Percentiles rank a stretch among this genome's conserved stretches.
These are phyloP conservation scores for Mortierella sp. DNA, from an alignment of 371 early-diverging fungal species.

Conservation along the genomic window DNA sequence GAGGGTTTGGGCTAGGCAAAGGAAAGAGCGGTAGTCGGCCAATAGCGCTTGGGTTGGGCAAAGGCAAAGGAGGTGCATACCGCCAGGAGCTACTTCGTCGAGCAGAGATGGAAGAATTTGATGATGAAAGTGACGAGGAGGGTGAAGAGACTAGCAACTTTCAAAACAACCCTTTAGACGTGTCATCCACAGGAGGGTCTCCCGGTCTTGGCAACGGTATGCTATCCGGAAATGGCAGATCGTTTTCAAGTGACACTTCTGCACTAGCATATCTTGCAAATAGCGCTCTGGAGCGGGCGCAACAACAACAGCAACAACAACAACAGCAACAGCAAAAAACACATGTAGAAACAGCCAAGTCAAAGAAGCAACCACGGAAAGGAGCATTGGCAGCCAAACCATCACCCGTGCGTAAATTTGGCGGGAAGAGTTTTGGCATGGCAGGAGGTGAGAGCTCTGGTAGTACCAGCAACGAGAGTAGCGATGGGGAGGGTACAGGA, in stretches of 20 bases:
- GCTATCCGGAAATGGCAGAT: slow-evolving; percentile 15
- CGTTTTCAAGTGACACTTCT: slow-evolving; percentile 31
- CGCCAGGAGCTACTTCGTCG: slow-evolving; percentile 43
- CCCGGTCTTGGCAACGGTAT: slow-evolving; percentile 19
- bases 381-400: slow-evolving; percentile 28
- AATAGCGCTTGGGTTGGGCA: slow-evolving; percentile 45
- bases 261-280: slow-evolving; percentile 33
- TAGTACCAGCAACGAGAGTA: slow-evolving; percentile 50
- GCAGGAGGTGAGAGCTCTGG: slow-evolving; percentile 50
- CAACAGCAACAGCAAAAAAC: slow-evolving; percentile 18
- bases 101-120: slow-evolving; percentile 50
- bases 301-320: slow-evolving; percentile 21
- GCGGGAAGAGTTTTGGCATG: slow-evolving; percentile 52
- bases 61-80: slow-evolving; percentile 53
- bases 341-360: slow-evolving; percentile 3
- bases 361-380: slow-evolving; percentile 42
- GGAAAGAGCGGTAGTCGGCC: slow-evolving; percentile 45
- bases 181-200: neutral
- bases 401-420: slow-evolving; percentile 50
- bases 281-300: slow-evolving; percentile 31
- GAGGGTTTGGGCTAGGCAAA: slow-evolving; percentile 44
- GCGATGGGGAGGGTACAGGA: slow-evolving; percentile 48
- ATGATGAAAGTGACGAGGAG: slow-evolving; percentile 40
- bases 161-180: neutral
- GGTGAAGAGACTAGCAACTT: slow-evolving; percentile 20